phyloP scores from a whole-genome alignment of 495 filamentous ascomycete species.

The Aspergillus leporis region DNA sequence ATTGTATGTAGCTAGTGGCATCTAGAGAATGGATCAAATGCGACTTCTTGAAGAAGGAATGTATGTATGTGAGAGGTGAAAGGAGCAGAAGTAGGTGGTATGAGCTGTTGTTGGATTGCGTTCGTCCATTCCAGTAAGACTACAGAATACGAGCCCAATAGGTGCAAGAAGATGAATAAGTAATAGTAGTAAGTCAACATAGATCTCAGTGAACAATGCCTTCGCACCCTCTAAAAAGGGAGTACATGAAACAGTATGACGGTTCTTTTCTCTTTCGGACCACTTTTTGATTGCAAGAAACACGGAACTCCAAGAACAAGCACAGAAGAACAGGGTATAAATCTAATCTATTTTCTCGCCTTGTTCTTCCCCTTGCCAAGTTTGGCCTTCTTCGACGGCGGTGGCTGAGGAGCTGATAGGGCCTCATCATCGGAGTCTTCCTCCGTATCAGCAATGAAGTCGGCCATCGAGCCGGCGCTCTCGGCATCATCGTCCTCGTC shows the following conservation, averaged over 20 bases:
- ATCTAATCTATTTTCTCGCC: conserved; percentile 32
- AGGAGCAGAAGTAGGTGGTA: too few relatives aligned
- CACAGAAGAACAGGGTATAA: conserved; percentile 19
- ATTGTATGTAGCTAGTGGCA: too few relatives aligned
- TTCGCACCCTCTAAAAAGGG: not conserved
- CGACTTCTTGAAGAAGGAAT: too few relatives aligned
- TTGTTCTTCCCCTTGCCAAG: conserved; percentile 34
- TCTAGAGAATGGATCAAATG: too few relatives aligned
- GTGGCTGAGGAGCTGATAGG: conserved; percentile 25
- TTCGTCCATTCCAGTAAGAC: not conserved
- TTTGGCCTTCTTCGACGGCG: conserved; percentile 42
- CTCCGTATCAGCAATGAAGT: conserved; percentile 50
- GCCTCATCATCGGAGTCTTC: conserved; percentile 43
- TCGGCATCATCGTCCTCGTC: conserved; percentile 44
- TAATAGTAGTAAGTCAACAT: conserved; percentile 3
- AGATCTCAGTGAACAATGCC: not conserved
- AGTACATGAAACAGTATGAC: not conserved
- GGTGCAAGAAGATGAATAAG: conserved; percentile 1
- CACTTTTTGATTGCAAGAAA: not conserved
- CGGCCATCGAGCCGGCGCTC: conserved; percentile 44
- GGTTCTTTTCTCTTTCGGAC: not conserved
- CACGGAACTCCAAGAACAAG: not conserved
- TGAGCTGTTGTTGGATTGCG: not conserved
- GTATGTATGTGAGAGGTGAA: too few relatives aligned
- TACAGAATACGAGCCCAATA: conserved; percentile 2